phyloP scores from a whole-genome alignment of 73 alveolate genomes.

The Paramecium biaurelia region DNA sequence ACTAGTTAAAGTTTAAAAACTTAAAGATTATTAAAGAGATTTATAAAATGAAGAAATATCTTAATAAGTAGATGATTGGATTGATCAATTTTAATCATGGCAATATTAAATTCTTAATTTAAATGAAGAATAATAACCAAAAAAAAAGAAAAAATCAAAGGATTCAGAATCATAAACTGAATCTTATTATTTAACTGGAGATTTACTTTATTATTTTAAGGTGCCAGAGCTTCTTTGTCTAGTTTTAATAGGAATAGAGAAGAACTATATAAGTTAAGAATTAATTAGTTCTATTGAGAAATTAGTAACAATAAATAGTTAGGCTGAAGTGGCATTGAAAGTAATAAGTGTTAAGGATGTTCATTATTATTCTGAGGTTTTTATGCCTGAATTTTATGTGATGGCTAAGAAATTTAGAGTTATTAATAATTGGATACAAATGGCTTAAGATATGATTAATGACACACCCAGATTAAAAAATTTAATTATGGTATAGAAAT shows the following conservation, averaged over 20 bases:
- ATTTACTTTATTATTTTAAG: background rate
- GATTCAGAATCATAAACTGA: background rate
- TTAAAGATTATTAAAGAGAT: background rate
- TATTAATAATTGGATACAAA: background rate
- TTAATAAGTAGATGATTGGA: background rate
- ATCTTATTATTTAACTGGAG: background rate
- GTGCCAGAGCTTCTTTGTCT: conserved; percentile 1
- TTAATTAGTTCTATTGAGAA: background rate
- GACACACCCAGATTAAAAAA: conserved; percentile 23
- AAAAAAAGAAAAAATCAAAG: background rate
- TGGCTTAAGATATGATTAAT: background rate
- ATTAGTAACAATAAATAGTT: background rate
- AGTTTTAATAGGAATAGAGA: background rate
- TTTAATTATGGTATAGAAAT: background rate
- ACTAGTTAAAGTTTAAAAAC: background rate
- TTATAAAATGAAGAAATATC: background rate
- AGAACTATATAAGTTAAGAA: conserved; percentile 13
- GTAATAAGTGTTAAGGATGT: background rate
- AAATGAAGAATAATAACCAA: background rate
- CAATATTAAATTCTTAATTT: background rate
- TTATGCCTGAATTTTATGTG: conserved; percentile 37
- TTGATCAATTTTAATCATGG: background rate
- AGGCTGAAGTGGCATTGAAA: background rate
- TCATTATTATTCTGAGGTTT: background rate
- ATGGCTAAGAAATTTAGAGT: conserved; percentile 46